Conservation (phyloP, 345 rosid species). For the Syzygium jambos region DNA sequence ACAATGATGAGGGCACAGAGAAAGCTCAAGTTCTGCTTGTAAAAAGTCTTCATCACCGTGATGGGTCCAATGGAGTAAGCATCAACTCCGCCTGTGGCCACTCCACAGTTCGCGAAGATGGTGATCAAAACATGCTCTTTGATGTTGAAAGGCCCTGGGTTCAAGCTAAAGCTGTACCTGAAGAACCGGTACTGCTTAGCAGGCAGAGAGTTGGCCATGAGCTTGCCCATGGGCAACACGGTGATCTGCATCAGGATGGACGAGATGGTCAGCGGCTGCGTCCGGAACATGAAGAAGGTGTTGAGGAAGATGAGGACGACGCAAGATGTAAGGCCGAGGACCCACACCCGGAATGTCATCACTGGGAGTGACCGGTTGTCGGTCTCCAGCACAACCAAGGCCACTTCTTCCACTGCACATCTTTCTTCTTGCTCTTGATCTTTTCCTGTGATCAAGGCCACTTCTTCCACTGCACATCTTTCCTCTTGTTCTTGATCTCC, state of each 20-base stretch:
- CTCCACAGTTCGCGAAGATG: slow-evolving; percentile 83
- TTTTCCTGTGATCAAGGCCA: neutral
- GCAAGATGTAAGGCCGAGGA: slow-evolving; percentile 67
- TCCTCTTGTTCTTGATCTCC: slow-evolving; percentile 4
- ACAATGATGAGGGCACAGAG: slow-evolving; percentile 71
- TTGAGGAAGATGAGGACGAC: slow-evolving; percentile 69
- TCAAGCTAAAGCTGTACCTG: slow-evolving; percentile 43
- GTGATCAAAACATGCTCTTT: slow-evolving; percentile 98
- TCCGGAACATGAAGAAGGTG: slow-evolving; percentile 93
- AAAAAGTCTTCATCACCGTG: slow-evolving; percentile 87
- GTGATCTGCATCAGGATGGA: slow-evolving; percentile 90
- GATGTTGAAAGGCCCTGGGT: slow-evolving; percentile 92
- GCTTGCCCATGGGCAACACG: slow-evolving; percentile 78
- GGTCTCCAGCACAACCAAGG: slow-evolving; percentile 76
- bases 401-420: slow-evolving; percentile 76
- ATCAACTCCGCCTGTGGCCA: slow-evolving; percentile 73
- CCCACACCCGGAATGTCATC: slow-evolving; percentile 93
- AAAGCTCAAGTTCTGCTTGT: slow-evolving; percentile 71
- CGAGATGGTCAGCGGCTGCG: slow-evolving; percentile 79
- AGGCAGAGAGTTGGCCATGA: slow-evolving; percentile 77
- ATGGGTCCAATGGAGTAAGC: slow-evolving; percentile 94
- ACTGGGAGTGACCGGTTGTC: slow-evolving; percentile 81
- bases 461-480: neutral
- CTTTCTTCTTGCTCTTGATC: slow-evolving; percentile 29
- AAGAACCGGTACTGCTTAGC: slow-evolving; percentile 19